Percentiles rank a stretch among this genome's conserved stretches.
Evolutionary conservation across 73 alveolate genomes (phyloP).

Genomic region (Tetrahymena thermophila): DNA sequence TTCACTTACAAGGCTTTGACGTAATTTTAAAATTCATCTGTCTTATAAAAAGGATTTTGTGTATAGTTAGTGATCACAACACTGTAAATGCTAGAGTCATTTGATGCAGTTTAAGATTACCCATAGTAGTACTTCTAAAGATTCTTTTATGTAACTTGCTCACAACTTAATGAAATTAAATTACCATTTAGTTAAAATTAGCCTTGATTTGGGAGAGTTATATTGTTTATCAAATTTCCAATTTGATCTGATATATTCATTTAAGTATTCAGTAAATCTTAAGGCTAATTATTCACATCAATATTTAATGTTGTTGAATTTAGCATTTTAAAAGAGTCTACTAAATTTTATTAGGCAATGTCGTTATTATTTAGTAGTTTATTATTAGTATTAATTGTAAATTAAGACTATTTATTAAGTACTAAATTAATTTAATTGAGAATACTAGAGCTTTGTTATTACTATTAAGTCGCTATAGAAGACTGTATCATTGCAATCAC

Average conservation of each 20-base stretch:
- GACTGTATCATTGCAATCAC: background rate
- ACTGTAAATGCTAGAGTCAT: background rate
- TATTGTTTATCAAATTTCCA: background rate
- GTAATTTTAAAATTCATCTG: background rate
- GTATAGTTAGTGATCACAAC: background rate
- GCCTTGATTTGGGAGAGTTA: background rate
- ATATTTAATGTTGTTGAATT: background rate
- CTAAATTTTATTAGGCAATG: background rate
- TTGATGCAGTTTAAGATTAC: too few relatives aligned
- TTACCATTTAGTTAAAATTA: background rate
- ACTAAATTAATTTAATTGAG: too few relatives aligned
- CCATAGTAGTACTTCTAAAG: background rate
- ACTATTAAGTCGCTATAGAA: background rate
- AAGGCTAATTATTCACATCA: background rate
- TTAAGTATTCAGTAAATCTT: background rate
- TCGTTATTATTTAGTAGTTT: background rate
- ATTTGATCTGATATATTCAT: background rate
- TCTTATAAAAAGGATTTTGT: background rate
- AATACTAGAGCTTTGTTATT: background rate
- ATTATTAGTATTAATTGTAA: too few relatives aligned
- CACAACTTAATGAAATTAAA: background rate
- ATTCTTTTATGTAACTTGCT: background rate
- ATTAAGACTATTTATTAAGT: too few relatives aligned
- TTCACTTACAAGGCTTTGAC: too few relatives aligned
- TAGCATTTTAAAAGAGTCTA: background rate